Evolutionary conservation across 352 stramenopile species (phyloP).

Genomic region (Blastocystis sp.): DNA sequence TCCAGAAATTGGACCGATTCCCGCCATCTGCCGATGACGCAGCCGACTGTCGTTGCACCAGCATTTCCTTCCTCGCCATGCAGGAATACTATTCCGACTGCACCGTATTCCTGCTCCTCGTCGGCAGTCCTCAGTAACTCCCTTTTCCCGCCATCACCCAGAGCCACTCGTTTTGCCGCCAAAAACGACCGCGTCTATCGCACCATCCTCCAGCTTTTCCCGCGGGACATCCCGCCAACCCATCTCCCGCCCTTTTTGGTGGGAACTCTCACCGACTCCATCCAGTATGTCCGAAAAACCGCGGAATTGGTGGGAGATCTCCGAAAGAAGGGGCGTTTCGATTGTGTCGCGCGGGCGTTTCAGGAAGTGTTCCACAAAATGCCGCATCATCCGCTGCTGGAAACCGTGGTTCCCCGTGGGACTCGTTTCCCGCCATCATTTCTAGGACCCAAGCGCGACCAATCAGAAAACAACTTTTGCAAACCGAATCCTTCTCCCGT

Average conservation of each 20-base stretch:
- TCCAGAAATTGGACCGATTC: too few species aligned
- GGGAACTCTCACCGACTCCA: background rate
- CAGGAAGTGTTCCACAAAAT: background rate
- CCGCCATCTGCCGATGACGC: background rate
- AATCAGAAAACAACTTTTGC: too few species aligned
- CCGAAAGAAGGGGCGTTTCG: background rate
- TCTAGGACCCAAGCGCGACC: too few species aligned
- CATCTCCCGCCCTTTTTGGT: background rate
- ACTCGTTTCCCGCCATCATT: background rate
- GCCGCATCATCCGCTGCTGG: background rate
- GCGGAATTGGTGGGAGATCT: background rate
- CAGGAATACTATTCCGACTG: conserved; percentile 40
- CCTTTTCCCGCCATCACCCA: background rate
- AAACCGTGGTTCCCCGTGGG: background rate
- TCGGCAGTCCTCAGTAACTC: background rate
- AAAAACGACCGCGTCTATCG: conserved; percentile 23
- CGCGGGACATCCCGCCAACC: background rate
- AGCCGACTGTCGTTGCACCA: background rate
- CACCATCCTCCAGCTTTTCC: background rate
- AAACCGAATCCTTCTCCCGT: too few species aligned
- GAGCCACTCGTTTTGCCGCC: background rate
- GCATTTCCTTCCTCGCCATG: background rate
- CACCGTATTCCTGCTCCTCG: background rate
- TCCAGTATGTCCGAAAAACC: conserved; percentile 28
- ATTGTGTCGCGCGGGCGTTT: background rate